phyloP scores from a whole-genome alignment of 805 yeast species.

The Cyberlindnera japonica region DNA sequence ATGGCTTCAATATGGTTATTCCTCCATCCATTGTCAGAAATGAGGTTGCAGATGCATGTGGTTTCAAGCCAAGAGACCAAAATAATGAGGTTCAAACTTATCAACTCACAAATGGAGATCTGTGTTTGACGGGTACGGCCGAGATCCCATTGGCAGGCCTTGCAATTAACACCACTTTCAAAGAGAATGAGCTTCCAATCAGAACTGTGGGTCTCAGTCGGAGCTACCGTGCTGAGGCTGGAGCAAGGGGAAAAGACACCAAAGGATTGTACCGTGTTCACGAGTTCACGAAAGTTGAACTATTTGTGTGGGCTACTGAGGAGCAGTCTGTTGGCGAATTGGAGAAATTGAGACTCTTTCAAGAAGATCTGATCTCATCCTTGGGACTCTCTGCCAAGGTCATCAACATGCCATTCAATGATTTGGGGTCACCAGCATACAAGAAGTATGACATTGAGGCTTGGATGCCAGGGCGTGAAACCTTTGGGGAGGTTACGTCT shows the following conservation, averaged over 20 bases:
- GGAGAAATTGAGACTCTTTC: constrained; percentile 59
- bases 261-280: constrained; percentile 92
- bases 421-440: constrained; percentile 90
- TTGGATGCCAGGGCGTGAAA: constrained; percentile 96
- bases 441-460: constrained; percentile 93
- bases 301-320: constrained; percentile 66
- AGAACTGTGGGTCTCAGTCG: constrained; percentile 78
- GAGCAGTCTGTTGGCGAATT: constrained; percentile 48
- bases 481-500: constrained; percentile 91
- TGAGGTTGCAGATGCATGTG: constrained; percentile 83
- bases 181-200: constrained; percentile 43
- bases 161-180: constrained; percentile 49
- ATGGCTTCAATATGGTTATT: constrained; percentile 64
- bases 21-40: constrained; percentile 87
- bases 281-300: constrained; percentile 92
- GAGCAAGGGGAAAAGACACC: constrained; percentile 91
- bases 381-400: constrained; percentile 81
- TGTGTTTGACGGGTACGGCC: constrained; percentile 88
- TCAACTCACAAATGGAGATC: constrained; percentile 46
- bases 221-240: constrained; percentile 94
- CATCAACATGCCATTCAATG: constrained; percentile 84
- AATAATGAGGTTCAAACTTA: constrained; percentile 85
- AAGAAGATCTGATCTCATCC: constrained; percentile 55
- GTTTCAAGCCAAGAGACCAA: constrained; percentile 89
- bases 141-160: constrained; percentile 91